Conservation (phyloP, 371 early-diverging fungal genomes). For the Actinomortierella ambigua region DNA sequence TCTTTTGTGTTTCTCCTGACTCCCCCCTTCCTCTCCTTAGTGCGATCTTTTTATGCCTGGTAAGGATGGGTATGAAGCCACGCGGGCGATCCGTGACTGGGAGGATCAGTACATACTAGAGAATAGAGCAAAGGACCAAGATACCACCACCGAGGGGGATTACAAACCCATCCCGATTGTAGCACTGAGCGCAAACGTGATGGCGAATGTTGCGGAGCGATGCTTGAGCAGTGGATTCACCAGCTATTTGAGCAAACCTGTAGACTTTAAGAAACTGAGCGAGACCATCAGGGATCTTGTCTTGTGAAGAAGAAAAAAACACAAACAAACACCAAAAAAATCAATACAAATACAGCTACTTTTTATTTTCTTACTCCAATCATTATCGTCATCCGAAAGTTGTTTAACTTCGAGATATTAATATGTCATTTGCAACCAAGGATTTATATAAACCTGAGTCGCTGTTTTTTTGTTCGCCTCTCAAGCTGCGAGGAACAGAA, state of each 20-base stretch:
- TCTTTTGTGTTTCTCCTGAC: not conserved
- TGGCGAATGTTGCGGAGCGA: constrained; percentile 63
- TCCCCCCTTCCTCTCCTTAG: too few species aligned
- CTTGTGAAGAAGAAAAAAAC: constrained; percentile 6
- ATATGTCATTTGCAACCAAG: too few species aligned
- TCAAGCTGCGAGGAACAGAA: too few species aligned
- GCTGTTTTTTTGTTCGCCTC: too few species aligned
- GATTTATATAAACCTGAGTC: too few species aligned
- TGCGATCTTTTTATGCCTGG: constrained; percentile 73
- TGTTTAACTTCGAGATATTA: too few species aligned
- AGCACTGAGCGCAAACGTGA: constrained; percentile 69
- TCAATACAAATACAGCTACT: too few species aligned
- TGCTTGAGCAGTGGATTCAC: constrained; percentile 63
- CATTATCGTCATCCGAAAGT: too few species aligned
- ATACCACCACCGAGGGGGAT: too few species aligned
- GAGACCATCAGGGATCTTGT: constrained; percentile 56
- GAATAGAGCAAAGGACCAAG: constrained; percentile 17
- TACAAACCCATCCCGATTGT: constrained; percentile 59
- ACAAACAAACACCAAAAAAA: too few species aligned
- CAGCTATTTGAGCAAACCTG: constrained; percentile 67
- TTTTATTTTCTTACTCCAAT: too few species aligned
- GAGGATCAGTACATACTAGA: constrained; percentile 29
- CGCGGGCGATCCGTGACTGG: constrained; percentile 63
- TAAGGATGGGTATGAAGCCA: constrained; percentile 69
- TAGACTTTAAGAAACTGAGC: constrained; percentile 66